Base-by-base conservation (phyloP, 164 flowering plant genomes). In the Piper longum region DNA sequence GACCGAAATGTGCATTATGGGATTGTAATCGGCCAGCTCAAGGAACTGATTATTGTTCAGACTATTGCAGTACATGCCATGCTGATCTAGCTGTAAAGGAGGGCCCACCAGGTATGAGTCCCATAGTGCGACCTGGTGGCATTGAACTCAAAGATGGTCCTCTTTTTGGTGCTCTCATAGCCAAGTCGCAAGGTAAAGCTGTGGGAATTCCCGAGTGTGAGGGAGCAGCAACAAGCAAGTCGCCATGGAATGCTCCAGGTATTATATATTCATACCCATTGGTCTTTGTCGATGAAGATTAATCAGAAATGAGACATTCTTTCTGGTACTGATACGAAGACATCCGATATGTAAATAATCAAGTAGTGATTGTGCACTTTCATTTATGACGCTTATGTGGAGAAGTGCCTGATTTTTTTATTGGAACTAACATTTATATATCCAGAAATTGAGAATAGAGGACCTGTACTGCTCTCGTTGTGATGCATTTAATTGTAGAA, bases 181-280 rank as follows among this genome's bases (percentile, higher is more conserved):
- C 96, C 41, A 95, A 88, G 72, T 83, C 84, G 16, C 85, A 74
- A 62, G 96, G 96, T 60, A 95, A 86, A 72, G 88, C 83, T 71
- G 98, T 91, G 68, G 99, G 98, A 19, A 82, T 95, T 64, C 99
- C 99, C 16, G 96, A 86, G 69, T 95, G 99, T 73, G 99, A 89
- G 70, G 99, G 99, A 57, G 99, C 98, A 70, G 99, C 98, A 51
- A 95, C 96, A 67, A 75, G 96, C 56, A 89, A 95, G 69, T 91
- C 96, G 64, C 99, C 99, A 67, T 95, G 98, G 99, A 95, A 95
- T 81, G 99, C 99, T 63, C 88, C 96, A 69, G 99, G 99, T 44
- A 44, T 3, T 11, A 44, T 44, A 44, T 48, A 48, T 5, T 48
- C 9, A 48, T 48, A 14, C 52, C 52, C 11, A 9, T 9, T 48